These are phyloP conservation scores for Poteriospumella lacustris DNA, from an alignment of 108 stramenopile species.

Conservation along the genomic window DNA sequence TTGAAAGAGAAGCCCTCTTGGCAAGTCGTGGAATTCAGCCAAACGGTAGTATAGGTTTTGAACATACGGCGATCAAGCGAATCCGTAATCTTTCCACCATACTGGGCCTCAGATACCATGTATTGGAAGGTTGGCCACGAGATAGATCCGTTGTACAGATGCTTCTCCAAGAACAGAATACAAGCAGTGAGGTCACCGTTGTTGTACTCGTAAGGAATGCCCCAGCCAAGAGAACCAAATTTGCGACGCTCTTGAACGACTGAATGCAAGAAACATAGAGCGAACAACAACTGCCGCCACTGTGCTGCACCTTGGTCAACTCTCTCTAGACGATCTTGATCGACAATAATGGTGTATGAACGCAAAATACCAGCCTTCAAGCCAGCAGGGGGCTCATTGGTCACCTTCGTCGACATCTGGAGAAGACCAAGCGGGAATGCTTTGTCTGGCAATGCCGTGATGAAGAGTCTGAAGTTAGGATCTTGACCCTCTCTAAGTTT, in stretches of 20 bases:
- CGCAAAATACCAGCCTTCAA: slow-evolving; percentile 76
- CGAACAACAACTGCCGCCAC: slow-evolving; percentile 79
- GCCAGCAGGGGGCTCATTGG: slow-evolving; percentile 80
- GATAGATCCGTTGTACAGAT: slow-evolving; percentile 78
- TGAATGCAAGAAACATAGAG: slow-evolving; percentile 78
- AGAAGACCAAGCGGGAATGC: slow-evolving; percentile 81
- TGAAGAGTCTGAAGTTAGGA: slow-evolving; percentile 77
- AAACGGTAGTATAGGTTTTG: slow-evolving; percentile 71
- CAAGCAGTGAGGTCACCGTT: slow-evolving; percentile 79
- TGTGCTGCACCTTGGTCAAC: slow-evolving; percentile 66
- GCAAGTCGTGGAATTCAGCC: slow-evolving; percentile 70
- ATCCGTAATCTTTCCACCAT: slow-evolving; percentile 90
- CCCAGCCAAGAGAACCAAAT: slow-evolving; percentile 83
- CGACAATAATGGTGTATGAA: slow-evolving; percentile 77
- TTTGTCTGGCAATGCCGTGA: slow-evolving; percentile 74
- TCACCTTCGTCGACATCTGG: slow-evolving; percentile 80
- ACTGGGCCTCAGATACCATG: slow-evolving; percentile 85
- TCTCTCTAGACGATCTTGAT: slow-evolving; percentile 80
- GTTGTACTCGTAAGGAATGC: slow-evolving; percentile 84
- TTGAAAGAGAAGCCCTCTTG: slow-evolving; percentile 68
- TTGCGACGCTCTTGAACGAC: slow-evolving; percentile 84
- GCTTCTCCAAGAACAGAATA: slow-evolving; percentile 80
- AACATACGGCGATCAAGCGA: slow-evolving; percentile 75
- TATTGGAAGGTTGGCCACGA: slow-evolving; percentile 82
- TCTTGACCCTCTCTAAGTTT: slow-evolving; percentile 67